A percentile compares a stretch with the other conserved stretches of the same genome.
These are phyloP conservation scores for Astragalus glycyphyllos DNA, from an alignment of 306 rosid genomes.

Conservation along the genomic window DNA sequence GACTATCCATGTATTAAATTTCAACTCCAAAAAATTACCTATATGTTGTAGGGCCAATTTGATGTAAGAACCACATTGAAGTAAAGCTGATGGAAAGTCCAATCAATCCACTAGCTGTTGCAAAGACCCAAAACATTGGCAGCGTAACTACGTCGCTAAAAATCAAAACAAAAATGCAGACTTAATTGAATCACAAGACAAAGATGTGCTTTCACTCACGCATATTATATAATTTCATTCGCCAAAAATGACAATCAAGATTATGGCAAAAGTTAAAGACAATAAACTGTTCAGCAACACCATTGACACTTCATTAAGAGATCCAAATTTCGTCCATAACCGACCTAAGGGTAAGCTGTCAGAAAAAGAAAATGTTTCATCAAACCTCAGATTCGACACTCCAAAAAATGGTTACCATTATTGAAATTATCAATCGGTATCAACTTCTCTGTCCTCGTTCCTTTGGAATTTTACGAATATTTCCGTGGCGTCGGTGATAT, in stretches of 20 bases:
- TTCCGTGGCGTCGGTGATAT: no score
- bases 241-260: conserved; percentile 64
- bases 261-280: conserved; percentile 77
- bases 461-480: no score
- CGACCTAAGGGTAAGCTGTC: conserved; percentile 75
- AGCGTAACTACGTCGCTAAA: conserved; percentile 70
- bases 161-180: conserved; percentile 35
- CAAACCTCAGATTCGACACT: conserved; percentile 12
- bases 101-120: conserved; percentile 84
- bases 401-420: conserved; percentile 8
- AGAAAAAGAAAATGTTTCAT: conserved; percentile 34
- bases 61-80: conserved; percentile 93
- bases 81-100: conserved; percentile 94
- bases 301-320: conserved; percentile 93
- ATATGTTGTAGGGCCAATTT: conserved; percentile 90
- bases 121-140: conserved; percentile 76
- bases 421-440: conserved; percentile 15
- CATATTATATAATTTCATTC: conserved; percentile 82
- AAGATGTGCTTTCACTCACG: conserved; percentile 61
- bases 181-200: conserved; percentile 1
- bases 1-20: no score
- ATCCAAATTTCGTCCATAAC: conserved; percentile 86
- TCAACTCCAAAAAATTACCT: conserved; percentile 60
- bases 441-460: no score
- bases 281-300: conserved; percentile 83